Base-by-base conservation (phyloP, 805 yeast species). In the Schizosaccharomyces lindneri region DNA sequence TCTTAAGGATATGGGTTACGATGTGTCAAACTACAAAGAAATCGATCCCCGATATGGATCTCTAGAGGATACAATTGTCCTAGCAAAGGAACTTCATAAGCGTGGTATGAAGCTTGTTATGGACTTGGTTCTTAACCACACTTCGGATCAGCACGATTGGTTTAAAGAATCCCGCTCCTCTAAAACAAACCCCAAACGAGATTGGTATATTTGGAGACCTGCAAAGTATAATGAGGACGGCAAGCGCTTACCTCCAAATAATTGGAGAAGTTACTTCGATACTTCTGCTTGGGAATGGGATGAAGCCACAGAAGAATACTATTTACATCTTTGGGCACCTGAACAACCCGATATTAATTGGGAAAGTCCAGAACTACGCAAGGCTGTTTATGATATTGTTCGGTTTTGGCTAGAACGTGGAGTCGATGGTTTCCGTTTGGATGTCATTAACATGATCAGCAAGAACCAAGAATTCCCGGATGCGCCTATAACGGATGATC, bases 1-100 rank as follows among this genome's bases (percentile, higher is more conserved):
- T 5, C 80, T 78, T 67, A 78, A 75, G 61, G 84, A 80, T 67
- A 79, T 80, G 83, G 84, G 84, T 3, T 80, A 79, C 67, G 83
- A 80, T 65, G 78, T 80, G 66, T 70, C 78, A 21, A 76, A 80
- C 69, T 80, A 80, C 70, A 75, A 78, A 68, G 74, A 69, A 29
- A 75, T 80, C 48, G 75, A 79, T 68, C 76, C 78, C 17, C 71
- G 72, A 63, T 80, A 78, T 68, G 84, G 84, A 48, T 74, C 81
- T 15, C 67, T 79, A 69, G 76, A 76, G 63, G 81, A 78, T 65
- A 75, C 78, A 74, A 78, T 78, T 65, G 64, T 67, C 36, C 73
- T 80, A 68, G 75, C 80, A 64, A 69, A 70, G 17, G 80, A 73
- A 64, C 65, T 73, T 48, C 81, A 80, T 66, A 66, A 72, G 55